Base-by-base conservation (phyloP, 768 basidiomycete species). In the Antrodiella citrinella region DNA sequence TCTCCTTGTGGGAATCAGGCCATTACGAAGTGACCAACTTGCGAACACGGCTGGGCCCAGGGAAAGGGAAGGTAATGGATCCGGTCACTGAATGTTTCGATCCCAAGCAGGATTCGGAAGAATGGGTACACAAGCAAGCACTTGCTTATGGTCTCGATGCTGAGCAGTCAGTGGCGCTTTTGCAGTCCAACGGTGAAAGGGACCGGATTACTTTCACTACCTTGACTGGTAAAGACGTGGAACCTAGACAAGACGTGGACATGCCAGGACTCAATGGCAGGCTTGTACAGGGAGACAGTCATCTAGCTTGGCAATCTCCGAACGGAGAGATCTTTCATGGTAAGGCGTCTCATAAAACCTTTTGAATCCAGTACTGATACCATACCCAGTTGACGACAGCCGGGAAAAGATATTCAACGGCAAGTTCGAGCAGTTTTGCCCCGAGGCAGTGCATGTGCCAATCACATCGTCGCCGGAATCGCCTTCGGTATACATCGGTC, bases 1-100 rank as follows among this genome's bases (percentile, higher is more conserved):
- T 77, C 9, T 59, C 82, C 2, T 70, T 95, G 1, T 88, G 84
- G 80, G 80, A 84, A 51, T 67, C 70, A n/a, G 89, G 88, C 0
- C 66, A 68, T 23, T 61, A 88, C 7, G 78, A 86, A 47, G 57
- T 93, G 2, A 94, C 85, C 80, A 69, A 78, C 30, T 69, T 92
- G 40, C 69, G 75, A 38, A 90, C 81, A 1, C 77, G 80, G 4
- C 66, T 86, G 24, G 71, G 72, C 9, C 75, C 77, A 10, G 80
- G 80, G 4, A 72, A 69, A 0, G 76, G 69, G 21, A 80, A 82
- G 47, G 71, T 76, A 3, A 80, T 87, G 76, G 67, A 79, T 46
- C 86, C 85, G 59, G 30, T 35, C 15, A 35, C 30, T 7, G 15
- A 15, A 35, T 35, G 30, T 15, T 35, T 35, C 15, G 30, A 7